Evolutionary conservation across 768 basidiomycete species (phyloP), one percentile per base, ranked within the genome.

Genomic region (Paxillus ammoniavirescens): DNA sequence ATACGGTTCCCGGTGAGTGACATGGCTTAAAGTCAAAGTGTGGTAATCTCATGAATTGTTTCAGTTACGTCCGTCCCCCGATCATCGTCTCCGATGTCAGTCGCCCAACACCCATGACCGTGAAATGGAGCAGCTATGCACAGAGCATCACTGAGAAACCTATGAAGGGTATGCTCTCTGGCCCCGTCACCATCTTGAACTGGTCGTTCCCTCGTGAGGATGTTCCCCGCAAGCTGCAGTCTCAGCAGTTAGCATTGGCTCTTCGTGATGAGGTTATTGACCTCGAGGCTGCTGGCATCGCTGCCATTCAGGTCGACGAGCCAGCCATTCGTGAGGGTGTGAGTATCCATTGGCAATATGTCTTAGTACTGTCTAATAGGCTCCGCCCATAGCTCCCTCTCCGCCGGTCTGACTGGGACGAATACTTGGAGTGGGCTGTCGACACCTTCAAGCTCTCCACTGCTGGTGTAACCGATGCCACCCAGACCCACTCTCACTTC

Each of bases 121-220:
- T 98, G 68, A 85, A 83, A 71, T 99, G 97, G 97, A 92, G 89
- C 58, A 83, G 84, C 65, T 98, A 96, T 73, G 97, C 97, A 50
- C 97, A 98, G 79, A 93, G 90, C 69, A 68, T 98, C 66, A 91
- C 95, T 63, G 76, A 82, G 70, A 87, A 84, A 72, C 97, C 95
- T 64, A 94, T 99, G 93, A 99, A 99, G 87, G 96, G 96, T 62
- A 98, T 98, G 97, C 81, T 98, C 52, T 95, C 96, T 52, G 96
- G 96, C 59, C 95, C 94, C 17, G 95, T 98, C 72, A 94, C 93
- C 57, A 97, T 99, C 75, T 85, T 98, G 75, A 98, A 98, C 83
- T 99, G 97, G 97, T 98, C 97, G 33, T 99, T 99, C 95, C 97
- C 97, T 67, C 96, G 97, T 73, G 93, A 93, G 61, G 97, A 99